Evolutionary conservation across 2,329 filamentous ascomycete species (phyloP).

Genomic region (Penicillium sp.): DNA sequence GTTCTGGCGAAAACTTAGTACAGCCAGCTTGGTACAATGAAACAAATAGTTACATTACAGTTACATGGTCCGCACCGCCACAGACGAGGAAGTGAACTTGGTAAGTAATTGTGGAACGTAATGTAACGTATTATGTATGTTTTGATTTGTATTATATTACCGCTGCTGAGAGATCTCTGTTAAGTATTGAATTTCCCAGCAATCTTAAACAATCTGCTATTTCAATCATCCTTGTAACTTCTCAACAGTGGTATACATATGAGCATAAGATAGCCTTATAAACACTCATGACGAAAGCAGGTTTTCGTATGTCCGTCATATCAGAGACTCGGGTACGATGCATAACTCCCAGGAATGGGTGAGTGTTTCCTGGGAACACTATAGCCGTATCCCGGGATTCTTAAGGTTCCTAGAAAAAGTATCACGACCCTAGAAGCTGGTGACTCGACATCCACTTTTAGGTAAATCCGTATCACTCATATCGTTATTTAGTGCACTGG

Average conservation of each 20-base stretch:
- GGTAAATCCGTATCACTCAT: too few species aligned
- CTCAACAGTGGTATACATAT: background rate
- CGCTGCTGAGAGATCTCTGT: background rate
- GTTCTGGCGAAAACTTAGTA: background rate
- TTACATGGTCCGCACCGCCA: background rate
- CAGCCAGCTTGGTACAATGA: background rate
- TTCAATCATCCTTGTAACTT: background rate
- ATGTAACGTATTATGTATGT: background rate
- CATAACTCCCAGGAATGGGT: background rate
- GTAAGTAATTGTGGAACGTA: background rate
- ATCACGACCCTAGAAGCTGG: background rate
- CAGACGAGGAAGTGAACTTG: background rate
- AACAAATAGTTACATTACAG: background rate
- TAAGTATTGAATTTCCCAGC: background rate
- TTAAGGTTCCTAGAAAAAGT: background rate
- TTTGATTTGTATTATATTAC: too few species aligned
- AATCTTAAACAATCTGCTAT: background rate
- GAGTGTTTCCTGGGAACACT: background rate
- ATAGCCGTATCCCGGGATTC: background rate
- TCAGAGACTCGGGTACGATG: background rate
- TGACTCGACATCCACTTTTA: background rate
- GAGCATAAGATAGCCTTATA: background rate
- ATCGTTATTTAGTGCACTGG: too few species aligned
- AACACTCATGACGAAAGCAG: background rate
- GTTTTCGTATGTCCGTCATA: background rate